Base-by-base conservation (phyloP, 441 rosid species). In the Arabidopsis lyrata region DNA sequence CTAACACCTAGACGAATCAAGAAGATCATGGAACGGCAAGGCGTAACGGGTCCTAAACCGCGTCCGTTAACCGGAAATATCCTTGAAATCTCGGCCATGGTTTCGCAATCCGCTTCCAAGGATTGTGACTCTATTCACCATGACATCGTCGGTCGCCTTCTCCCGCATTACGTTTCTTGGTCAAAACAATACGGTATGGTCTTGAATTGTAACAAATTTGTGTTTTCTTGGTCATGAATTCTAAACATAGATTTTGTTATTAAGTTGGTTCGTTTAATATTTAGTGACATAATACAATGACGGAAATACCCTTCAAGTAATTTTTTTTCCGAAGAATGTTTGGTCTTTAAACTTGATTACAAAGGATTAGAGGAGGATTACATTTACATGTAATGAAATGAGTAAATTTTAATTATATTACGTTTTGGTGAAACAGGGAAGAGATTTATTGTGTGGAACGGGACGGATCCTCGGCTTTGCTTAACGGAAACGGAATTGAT, bases 381-480 rank as follows among this genome's bases (percentile, higher is more conserved):
- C 20, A 18, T 18, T 18, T 18, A 18, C 1, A 60, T 70, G 36
- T 27, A 15, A 41, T 10, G 0, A 6, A 67, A 27, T 6, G 13
- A 41, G 3, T 41, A 29, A 13, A 34, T 11, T 8, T 24, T 0
- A 4, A 29, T 48, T 49, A 0, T 14, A 16, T 16, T 41, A 42
- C 0, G 8, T 66, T 31, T 29, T 38, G 71, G 50, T 35, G 29
- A 41, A 38, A 20, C 52, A 94, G 99, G 99, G 76, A 90, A 90
- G 68, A 81, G 99, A 59, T 95, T 92, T 52, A 81, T 95, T 38
- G 92, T 81, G 53, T 95, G 98, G 98, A 85, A 89, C 45, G 99
- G 99, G 63, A 81, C 85, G 0, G 99, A 95, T 77, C 97, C 99
- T 0, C 63, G 99, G 76, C 84, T 95, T 81, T 95, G 98, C 56